Base-by-base conservation (phyloP, 2,329 filamentous ascomycete genomes). In the Plenodomus biglobosus region DNA sequence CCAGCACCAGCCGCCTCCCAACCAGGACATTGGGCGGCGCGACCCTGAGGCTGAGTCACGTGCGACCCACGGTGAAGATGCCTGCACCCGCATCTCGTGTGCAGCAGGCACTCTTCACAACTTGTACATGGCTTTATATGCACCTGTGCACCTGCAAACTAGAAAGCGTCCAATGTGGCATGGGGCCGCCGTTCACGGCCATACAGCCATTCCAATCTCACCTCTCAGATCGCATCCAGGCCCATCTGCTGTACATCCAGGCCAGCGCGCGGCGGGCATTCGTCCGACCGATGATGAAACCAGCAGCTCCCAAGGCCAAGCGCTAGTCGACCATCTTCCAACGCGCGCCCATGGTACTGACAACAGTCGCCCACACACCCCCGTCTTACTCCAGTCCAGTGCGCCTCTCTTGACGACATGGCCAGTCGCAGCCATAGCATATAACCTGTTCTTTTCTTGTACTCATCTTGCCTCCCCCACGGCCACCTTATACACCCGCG, bases 221-320 rank as follows among this genome's bases (percentile, higher is more conserved):
- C n/a, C n/a, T 46, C 13, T 24, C 27, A 40, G 17, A 36, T 36
- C 16, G 13, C 18, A 15, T 18, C 37, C 38, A 11, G 21, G 11
- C 20, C 17, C 32, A n/a, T n/a, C 45, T 41, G 41, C 45, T 41
- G 41, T 42, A 44, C 38, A 55, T 54, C 45, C 50, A 52, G 48
- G 38, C 20, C 40, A n/a, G 43, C 37, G 24, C 38, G 48, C 47
- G 47, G 52, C 52, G 47, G 51, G 51, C 46, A 44, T 54, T 47
- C 50, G 48, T 44, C 52, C 48, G 56, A 50, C 46, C 51, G 48
- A 56, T 37, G 57, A 57, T 59, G 59, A 62, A 60, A 61, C 58
- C 50, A 50, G 45, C 38, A 47, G 22, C 51, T 44, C 48, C 32
- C 40, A 34, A 51, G 20, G 42, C 46, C 50, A 50, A 54, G 37